Conservation (phyloP, 768 basidiomycete genomes). For the Candolleomyces aberdarensis region DNA sequence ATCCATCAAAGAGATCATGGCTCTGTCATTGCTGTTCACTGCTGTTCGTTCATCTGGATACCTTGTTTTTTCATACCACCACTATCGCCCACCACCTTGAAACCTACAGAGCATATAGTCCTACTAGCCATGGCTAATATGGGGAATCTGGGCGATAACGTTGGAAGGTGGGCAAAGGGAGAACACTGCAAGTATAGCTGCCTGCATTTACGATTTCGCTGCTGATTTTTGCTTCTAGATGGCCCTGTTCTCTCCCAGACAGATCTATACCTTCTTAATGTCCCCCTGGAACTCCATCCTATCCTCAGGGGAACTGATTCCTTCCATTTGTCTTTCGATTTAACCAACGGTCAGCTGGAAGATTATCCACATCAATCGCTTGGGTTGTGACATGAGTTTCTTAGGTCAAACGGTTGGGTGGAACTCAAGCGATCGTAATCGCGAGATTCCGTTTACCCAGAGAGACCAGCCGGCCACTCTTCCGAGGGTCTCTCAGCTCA, state of each 20-base stretch:
- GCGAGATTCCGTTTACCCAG: conserved; percentile 49
- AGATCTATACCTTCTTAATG: conserved; percentile 74
- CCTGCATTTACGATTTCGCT: not conserved
- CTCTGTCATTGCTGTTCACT: not conserved
- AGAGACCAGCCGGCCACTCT: conserved; percentile 22
- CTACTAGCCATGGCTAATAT: not conserved
- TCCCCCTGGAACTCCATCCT: conserved; percentile 70
- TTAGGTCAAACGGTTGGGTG: conserved; percentile 62
- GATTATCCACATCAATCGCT: not conserved
- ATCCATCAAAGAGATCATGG: not conserved
- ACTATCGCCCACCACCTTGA: not conserved
- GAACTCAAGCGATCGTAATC: conserved; percentile 55
- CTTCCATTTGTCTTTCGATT: conserved; percentile 71
- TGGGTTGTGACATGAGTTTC: not conserved
- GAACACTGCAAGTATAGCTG: conserved; percentile 2
- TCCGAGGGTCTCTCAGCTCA: conserved; percentile 13
- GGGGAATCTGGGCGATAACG: not conserved
- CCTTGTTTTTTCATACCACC: not conserved
- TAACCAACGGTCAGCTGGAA: conserved; percentile 53
- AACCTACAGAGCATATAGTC: not conserved
- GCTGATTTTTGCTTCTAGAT: conserved; percentile 38
- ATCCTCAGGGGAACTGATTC: conserved; percentile 52
- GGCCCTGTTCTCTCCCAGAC: conserved; percentile 79
- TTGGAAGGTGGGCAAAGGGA: conserved; percentile 8
- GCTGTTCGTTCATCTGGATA: not conserved